Evolutionary conservation across 2,329 filamentous ascomycete species (phyloP).

Genomic region (Curvularia sp.): DNA sequence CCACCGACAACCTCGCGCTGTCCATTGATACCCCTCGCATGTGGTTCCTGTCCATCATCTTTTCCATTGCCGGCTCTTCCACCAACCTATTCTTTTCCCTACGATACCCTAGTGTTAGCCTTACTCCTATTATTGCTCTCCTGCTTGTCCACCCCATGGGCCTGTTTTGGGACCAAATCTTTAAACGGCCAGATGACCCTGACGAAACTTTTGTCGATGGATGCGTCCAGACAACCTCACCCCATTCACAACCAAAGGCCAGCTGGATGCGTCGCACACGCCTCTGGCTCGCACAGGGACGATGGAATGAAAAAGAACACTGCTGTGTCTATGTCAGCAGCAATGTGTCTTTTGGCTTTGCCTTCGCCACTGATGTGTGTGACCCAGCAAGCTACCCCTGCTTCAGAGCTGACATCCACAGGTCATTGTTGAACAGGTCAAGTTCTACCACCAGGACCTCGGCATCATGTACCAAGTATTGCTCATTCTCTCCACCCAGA

Average conservation of each 20-base stretch:
- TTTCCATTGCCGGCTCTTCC: slow-evolving; percentile 80
- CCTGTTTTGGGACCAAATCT: slow-evolving; percentile 74
- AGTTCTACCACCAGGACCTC: slow-evolving; percentile 85
- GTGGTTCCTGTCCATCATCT: slow-evolving; percentile 82
- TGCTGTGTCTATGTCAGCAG: slow-evolving; percentile 89
- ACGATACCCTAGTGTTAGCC: slow-evolving; percentile 87
- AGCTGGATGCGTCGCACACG: slow-evolving; percentile 58
- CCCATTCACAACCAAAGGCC: slow-evolving; percentile 21
- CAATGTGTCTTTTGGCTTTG: slow-evolving; percentile 88
- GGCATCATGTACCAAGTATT: slow-evolving; percentile 79
- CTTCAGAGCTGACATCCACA: slow-evolving; percentile 34
- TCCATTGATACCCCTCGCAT: slow-evolving; percentile 88
- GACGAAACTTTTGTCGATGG: slow-evolving; percentile 65
- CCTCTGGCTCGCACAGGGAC: slow-evolving; percentile 78
- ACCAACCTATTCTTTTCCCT: slow-evolving; percentile 89
- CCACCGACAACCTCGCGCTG: slow-evolving; percentile 75
- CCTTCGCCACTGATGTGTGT: slow-evolving; percentile 79
- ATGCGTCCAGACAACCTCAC: slow-evolving; percentile 45
- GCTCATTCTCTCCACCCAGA: slow-evolving; percentile 84
- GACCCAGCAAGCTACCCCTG: neutral
- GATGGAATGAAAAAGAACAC: slow-evolving; percentile 89
- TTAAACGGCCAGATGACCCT: slow-evolving; percentile 67
- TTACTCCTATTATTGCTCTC: slow-evolving; percentile 86
- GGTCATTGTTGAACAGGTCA: slow-evolving; percentile 86
- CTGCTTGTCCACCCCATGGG: slow-evolving; percentile 85